A percentile compares a stretch with the other conserved stretches of the same genome.
phyloP scores from a whole-genome alignment of 331 rosid species.

The Pyrus hybrid region DNA sequence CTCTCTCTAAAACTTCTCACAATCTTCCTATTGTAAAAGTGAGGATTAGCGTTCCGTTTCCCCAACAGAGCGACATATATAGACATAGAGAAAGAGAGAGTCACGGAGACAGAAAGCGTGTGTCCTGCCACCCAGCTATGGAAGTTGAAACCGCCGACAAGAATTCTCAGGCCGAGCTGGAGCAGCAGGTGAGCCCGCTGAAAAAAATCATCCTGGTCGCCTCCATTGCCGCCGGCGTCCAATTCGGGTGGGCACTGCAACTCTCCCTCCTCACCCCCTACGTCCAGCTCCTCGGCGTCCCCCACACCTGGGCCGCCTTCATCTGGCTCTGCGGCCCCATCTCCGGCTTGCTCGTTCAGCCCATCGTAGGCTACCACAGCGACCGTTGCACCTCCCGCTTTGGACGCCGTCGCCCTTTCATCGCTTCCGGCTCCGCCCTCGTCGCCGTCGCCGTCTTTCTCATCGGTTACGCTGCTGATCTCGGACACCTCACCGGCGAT shows the following conservation, averaged over 20 bases:
- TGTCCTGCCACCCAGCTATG: neutral
- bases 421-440: conserved; percentile 35
- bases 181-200: conserved; percentile 14
- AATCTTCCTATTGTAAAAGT: neutral
- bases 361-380: conserved; percentile 73
- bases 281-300: conserved; percentile 65
- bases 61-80: neutral
- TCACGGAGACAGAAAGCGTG: too few relatives aligned
- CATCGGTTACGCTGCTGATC: conserved; percentile 78
- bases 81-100: neutral
- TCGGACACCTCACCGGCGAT: conserved; percentile 63
- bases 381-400: conserved; percentile 74
- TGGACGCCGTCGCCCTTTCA: conserved; percentile 85
- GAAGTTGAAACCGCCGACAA: neutral
- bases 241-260: conserved; percentile 90
- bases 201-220: conserved; percentile 41
- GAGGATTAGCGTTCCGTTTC: neutral
- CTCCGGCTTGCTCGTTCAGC: conserved; percentile 83
- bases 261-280: conserved; percentile 80
- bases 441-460: conserved; percentile 63
- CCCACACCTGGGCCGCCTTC: conserved; percentile 63
- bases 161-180: neutral
- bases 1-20: neutral
- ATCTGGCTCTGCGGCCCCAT: conserved; percentile 94
- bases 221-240: conserved; percentile 78